Conservation (phyloP, 371 early-diverging fungal genomes). For the Mucor racemosus region DNA sequence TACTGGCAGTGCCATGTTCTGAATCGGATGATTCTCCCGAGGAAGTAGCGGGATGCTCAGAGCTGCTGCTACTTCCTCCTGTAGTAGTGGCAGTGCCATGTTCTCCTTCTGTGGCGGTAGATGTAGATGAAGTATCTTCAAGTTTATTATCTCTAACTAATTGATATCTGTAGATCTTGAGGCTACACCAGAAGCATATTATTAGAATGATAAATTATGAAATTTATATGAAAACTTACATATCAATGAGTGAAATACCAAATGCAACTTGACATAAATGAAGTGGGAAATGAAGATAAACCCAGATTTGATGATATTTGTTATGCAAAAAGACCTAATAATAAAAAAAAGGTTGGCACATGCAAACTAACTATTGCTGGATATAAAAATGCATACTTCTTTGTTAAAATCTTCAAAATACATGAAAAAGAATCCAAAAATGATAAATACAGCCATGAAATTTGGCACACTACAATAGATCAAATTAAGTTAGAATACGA, state of each 20-base stretch:
- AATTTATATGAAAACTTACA: constrained; percentile 26
- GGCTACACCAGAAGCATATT: constrained; percentile 20
- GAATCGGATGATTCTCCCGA: neutral
- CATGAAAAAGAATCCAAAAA: constrained; percentile 60
- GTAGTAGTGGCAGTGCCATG: neutral
- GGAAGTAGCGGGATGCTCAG: neutral
- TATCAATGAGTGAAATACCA: constrained; percentile 53
- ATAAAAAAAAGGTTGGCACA: no score
- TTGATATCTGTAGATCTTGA: constrained; percentile 43
- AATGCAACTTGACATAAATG: constrained; percentile 61
- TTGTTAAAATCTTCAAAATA: constrained; percentile 60
- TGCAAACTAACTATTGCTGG: no score
- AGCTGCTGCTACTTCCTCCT: neutral
- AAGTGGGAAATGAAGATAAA: constrained; percentile 62
- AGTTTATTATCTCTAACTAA: constrained; percentile 32
- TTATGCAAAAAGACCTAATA: constrained; percentile 46
- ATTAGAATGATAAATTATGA: neutral
- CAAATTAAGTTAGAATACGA: neutral
- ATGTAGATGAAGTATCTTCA: constrained; percentile 16
- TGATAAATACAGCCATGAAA: constrained; percentile 56
- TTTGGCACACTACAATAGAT: constrained; percentile 42
- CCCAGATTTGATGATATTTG: constrained; percentile 60
- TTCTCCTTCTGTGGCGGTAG: neutral
- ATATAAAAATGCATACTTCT: constrained; percentile 30
- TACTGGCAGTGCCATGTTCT: neutral